Conservation (phyloP, 78 protist species). For the Dictyostelium firmibasis region DNA sequence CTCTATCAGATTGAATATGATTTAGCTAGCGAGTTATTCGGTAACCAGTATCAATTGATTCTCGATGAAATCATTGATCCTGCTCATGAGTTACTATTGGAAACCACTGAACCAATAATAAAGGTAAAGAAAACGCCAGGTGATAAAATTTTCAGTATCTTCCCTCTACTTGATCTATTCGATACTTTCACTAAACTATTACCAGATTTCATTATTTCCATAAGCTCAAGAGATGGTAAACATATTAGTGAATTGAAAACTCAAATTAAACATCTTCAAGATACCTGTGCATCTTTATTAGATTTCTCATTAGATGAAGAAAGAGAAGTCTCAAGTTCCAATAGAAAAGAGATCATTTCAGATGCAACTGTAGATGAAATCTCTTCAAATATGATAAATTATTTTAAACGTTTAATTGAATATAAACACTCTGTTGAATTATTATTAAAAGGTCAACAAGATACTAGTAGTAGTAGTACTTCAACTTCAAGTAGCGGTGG, state of each 20-base stretch:
- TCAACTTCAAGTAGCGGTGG: not conserved
- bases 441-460: constrained; percentile 9
- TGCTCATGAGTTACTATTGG: constrained; percentile 45
- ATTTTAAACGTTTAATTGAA: constrained; percentile 66
- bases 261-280: constrained; percentile 12
- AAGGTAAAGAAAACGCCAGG: constrained; percentile 17
- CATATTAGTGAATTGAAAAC: constrained; percentile 48
- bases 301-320: constrained; percentile 39
- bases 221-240: constrained; percentile 48
- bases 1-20: constrained; percentile 74
- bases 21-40: constrained; percentile 41
- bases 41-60: constrained; percentile 58
- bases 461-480: not conserved
- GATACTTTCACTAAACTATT: constrained; percentile 33
- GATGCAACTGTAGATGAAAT: constrained; percentile 67
- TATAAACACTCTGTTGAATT: constrained; percentile 58
- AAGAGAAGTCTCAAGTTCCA: not conserved
- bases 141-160: constrained; percentile 39
- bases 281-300: constrained; percentile 21
- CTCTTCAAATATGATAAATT: constrained; percentile 60
- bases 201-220: constrained; percentile 33
- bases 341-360: not conserved
- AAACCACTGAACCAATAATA: constrained; percentile 64
- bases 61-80: constrained; percentile 62
- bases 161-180: constrained; percentile 65